Conservation (phyloP, 164 flowering plant genomes). For the Liquidambar formosana region DNA sequence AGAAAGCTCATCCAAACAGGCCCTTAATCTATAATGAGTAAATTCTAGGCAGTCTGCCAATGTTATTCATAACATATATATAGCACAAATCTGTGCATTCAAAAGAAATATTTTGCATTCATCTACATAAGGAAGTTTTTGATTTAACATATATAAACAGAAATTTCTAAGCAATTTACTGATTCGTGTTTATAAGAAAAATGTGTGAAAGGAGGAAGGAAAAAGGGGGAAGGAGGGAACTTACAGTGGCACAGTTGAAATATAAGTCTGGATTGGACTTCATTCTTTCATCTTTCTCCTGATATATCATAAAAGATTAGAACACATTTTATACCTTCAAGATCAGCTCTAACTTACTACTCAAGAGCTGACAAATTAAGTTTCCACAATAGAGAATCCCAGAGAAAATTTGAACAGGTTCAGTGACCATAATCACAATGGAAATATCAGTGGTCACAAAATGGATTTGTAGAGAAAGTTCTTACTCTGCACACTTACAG, state of each 20-base stretch:
- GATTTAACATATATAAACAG: too few species aligned
- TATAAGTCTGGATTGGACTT: slow-evolving; percentile 78
- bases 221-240: slow-evolving; percentile 12
- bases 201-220: too few species aligned
- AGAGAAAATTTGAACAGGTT: background rate
- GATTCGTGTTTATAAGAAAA: too few species aligned
- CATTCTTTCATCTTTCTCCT: slow-evolving; percentile 91
- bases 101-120: too few species aligned
- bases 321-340: slow-evolving; percentile 4
- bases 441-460: background rate
- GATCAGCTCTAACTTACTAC: background rate
- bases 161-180: too few species aligned
- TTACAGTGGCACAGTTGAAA: slow-evolving; percentile 90
- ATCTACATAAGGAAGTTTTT: too few species aligned
- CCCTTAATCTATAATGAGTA: too few species aligned
- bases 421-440: background rate
- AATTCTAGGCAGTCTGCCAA: too few species aligned
- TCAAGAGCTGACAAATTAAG: background rate
- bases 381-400: background rate
- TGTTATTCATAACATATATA: too few species aligned
- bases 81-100: too few species aligned
- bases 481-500: slow-evolving; percentile 51
- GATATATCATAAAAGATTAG: slow-evolving; percentile 21
- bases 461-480: slow-evolving; percentile 1
- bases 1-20: too few species aligned